These are phyloP conservation scores for Hirschioporus abietinus DNA, from an alignment of 768 basidiomycete species.

Conservation along the genomic window DNA sequence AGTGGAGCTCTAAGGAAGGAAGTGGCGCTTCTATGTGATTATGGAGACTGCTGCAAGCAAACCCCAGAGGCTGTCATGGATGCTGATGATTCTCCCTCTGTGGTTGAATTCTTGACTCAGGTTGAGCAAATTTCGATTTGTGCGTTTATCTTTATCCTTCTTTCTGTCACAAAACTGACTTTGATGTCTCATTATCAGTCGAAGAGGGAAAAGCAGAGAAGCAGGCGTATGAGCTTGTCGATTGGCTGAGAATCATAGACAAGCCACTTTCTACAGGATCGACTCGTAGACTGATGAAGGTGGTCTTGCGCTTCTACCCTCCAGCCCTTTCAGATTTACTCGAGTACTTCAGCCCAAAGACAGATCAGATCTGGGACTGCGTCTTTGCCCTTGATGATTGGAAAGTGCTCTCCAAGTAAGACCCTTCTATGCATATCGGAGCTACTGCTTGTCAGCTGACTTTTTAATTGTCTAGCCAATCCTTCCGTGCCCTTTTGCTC, in stretches of 20 bases:
- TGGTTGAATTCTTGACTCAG: conserved; percentile 39
- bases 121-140: conserved; percentile 41
- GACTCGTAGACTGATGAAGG: conserved; percentile 33
- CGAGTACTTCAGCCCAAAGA: conserved; percentile 38
- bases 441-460: neutral
- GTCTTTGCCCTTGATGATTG: conserved; percentile 4
- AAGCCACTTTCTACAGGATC: conserved; percentile 29
- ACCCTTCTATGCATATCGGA: neutral
- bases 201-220: conserved; percentile 28
- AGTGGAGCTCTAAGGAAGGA: conserved; percentile 39
- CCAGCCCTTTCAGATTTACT: conserved; percentile 39
- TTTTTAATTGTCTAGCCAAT: neutral
- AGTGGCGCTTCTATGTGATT: conserved; percentile 32
- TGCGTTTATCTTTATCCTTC: conserved; percentile 27
- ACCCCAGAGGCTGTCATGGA: neutral
- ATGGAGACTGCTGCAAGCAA: conserved; percentile 19
- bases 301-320: conserved; percentile 36
- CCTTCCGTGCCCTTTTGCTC: neutral
- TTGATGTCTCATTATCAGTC: conserved; percentile 30
- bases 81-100: conserved; percentile 20
- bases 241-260: conserved; percentile 51
- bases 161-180: neutral
- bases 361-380: conserved; percentile 38
- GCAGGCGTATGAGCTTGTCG: conserved; percentile 54
- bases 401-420: neutral